Evolutionary conservation across 2,329 filamentous ascomycete species (phyloP), one percentile per base, ranked within the genome.

Genomic region (Ophiocordyceps camponoti-saundersi): DNA sequence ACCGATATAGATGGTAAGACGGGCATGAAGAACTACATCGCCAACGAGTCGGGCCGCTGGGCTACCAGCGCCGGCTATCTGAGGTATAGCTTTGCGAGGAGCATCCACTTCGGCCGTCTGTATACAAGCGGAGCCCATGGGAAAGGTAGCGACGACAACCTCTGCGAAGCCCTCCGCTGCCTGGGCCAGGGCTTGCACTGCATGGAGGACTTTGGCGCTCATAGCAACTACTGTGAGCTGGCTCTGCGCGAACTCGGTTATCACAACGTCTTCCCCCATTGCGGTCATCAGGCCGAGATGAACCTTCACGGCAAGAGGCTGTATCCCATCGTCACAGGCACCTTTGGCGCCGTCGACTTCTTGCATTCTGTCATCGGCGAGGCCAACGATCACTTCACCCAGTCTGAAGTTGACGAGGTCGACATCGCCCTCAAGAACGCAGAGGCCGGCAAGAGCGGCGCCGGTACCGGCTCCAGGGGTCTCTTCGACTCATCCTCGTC

Each of bases 321-420:
- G 50, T 95, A 84, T 56, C 89, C 89, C 7, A 68, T 90, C 50
- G 75, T 94, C 42, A 95, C 89, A 1, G 89, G 90, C 49, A 95
- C 89, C 7, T 95, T 95, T 63, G 89, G 89, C 51, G 89, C 89
- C 52, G 89, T 95, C 16, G 90, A 95, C 58, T 95, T 95, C 66
- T 68, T 95, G 50, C 87, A 94, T 67, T 92, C 85, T 1, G 88
- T 94, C 29, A 84, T 76, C 44, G 77, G 78, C 49, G 78, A 81
- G 66, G 68, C 85, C 30, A 85, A 77, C 12, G 85, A 92, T 57
- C 83, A 89, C 59, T 86, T 92, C 57, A 85, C 85, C 2, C 85
- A 92, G 60, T 86, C 84, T 16, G 85, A 90, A 59, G 79, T 92
- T 34, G 84, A 88, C 48, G 82, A 90, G 61, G 79, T 90, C 56